Percentiles rank a stretch among this genome's conserved stretches.
These are phyloP conservation scores for Acacia acuminata DNA, from an alignment of 306 rosid genomes.

Conservation along the genomic window DNA sequence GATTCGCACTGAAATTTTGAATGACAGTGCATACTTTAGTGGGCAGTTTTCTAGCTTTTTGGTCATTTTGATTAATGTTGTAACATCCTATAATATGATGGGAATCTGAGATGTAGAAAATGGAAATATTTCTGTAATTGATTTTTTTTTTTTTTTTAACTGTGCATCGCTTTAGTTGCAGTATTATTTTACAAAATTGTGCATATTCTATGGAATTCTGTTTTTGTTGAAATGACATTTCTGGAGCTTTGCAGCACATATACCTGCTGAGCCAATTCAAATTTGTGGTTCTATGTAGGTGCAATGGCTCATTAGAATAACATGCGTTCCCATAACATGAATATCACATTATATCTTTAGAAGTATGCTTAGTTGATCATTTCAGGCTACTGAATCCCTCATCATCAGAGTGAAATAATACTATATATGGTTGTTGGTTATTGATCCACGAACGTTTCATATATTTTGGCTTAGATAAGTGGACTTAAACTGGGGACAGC, in stretches of 20 bases:
- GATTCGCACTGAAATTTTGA: slow-evolving; percentile 26
- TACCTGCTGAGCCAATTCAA: neutral
- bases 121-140: slow-evolving; percentile 34
- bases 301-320: slow-evolving; percentile 3
- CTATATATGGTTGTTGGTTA: neutral
- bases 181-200: slow-evolving; percentile 8
- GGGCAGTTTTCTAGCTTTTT: slow-evolving; percentile 18
- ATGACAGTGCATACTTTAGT: slow-evolving; percentile 32
- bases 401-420: neutral
- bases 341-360: neutral
- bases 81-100: slow-evolving; percentile 25
- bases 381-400: neutral
- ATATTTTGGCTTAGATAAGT: slow-evolving; percentile 16
- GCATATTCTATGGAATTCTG: neutral
- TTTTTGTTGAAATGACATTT: neutral
- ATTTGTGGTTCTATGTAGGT: slow-evolving; percentile 9
- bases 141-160: neutral
- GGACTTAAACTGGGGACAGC: slow-evolving; percentile 21
- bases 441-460: slow-evolving; percentile 6
- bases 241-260: slow-evolving; percentile 4
- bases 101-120: slow-evolving; percentile 40
- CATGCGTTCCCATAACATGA: neutral
- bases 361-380: neutral
- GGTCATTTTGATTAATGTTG: slow-evolving; percentile 26
- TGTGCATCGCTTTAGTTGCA: neutral